phyloP scores from a whole-genome alignment of 495 filamentous ascomycete genomes.

The Penicillium taxi region DNA sequence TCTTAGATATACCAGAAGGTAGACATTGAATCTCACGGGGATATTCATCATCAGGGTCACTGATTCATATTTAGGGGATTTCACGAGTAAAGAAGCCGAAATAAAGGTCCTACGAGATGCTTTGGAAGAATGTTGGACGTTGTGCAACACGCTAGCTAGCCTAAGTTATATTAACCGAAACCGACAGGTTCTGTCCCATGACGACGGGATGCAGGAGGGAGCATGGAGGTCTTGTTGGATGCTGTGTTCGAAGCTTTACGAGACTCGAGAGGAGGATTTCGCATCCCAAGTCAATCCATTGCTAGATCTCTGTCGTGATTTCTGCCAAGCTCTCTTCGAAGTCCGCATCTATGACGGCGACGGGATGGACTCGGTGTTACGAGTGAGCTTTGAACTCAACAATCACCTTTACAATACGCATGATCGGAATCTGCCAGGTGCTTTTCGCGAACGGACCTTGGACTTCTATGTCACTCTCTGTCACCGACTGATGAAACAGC shows the following conservation, averaged over 20 bases:
- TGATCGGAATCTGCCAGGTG: conserved; percentile 75
- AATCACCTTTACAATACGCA: conserved; percentile 92
- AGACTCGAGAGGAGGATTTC: conserved; percentile 63
- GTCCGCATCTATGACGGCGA: conserved; percentile 68
- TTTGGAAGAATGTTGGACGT: conserved; percentile 83
- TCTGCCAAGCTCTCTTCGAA: conserved; percentile 86
- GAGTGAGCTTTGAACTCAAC: conserved; percentile 90
- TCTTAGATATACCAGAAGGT: conserved; percentile 41
- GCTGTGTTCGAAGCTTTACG: conserved; percentile 80
- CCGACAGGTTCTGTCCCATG: conserved; percentile 59
- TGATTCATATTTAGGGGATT: conserved; percentile 12
- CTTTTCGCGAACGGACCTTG: conserved; percentile 79
- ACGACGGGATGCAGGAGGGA: conserved; percentile 66
- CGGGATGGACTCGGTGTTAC: conserved; percentile 69
- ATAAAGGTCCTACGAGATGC: conserved; percentile 66
- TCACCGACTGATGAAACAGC: conserved; percentile 89
- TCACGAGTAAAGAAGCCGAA: conserved; percentile 52
- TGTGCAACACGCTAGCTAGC: conserved; percentile 83
- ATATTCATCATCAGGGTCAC: background rate
- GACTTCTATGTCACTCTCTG: conserved; percentile 93
- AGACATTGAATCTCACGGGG: background rate
- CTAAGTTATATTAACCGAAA: conserved; percentile 79
- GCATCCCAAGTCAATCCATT: conserved; percentile 67
- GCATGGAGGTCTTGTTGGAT: conserved; percentile 92
- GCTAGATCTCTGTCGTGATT: conserved; percentile 80